A percentile compares a stretch with the other conserved stretches of the same genome.
Evolutionary conservation across 768 basidiomycete species (phyloP).

Genomic region (Neoboletus brunneissimus): DNA sequence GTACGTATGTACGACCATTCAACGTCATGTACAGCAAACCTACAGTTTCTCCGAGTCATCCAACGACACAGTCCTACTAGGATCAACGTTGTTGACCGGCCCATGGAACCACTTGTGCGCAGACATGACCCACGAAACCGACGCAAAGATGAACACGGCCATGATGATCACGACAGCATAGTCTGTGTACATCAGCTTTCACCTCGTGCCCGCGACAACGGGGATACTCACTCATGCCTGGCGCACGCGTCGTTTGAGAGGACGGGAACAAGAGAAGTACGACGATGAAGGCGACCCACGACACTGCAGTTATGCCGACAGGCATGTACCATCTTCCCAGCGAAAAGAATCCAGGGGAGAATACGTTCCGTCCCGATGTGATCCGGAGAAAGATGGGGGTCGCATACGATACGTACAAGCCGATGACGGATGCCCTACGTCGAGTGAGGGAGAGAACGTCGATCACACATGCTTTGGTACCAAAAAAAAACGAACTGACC

Average conservation of each 20-base stretch:
- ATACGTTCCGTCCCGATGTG: constrained; percentile 58
- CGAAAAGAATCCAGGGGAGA: constrained; percentile 58
- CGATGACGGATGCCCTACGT: constrained; percentile 67
- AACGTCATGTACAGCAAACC: background rate
- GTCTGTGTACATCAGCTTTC: constrained; percentile 39
- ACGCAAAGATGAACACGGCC: constrained; percentile 63
- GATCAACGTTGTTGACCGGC: constrained; percentile 51
- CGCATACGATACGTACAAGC: constrained; percentile 63
- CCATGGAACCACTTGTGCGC: constrained; percentile 72
- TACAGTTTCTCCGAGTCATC: constrained; percentile 13
- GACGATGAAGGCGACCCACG: constrained; percentile 64
- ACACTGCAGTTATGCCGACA: constrained; percentile 56
- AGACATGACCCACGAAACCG: constrained; percentile 61
- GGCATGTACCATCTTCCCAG: constrained; percentile 61
- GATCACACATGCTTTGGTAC: background rate
- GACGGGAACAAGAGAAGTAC: constrained; percentile 59
- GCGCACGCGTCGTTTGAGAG: constrained; percentile 37
- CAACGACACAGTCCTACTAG: background rate
- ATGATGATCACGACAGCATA: constrained; percentile 66
- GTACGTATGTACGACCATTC: background rate
- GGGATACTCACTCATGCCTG: constrained; percentile 53
- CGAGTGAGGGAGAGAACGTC: background rate
- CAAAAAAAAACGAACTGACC: constrained; percentile 41
- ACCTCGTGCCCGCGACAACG: background rate
- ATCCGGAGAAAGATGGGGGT: constrained; percentile 69